Evolutionary conservation across 768 basidiomycete species (phyloP), one percentile per base, ranked within the genome.

Genomic region (Collybia sp.): DNA sequence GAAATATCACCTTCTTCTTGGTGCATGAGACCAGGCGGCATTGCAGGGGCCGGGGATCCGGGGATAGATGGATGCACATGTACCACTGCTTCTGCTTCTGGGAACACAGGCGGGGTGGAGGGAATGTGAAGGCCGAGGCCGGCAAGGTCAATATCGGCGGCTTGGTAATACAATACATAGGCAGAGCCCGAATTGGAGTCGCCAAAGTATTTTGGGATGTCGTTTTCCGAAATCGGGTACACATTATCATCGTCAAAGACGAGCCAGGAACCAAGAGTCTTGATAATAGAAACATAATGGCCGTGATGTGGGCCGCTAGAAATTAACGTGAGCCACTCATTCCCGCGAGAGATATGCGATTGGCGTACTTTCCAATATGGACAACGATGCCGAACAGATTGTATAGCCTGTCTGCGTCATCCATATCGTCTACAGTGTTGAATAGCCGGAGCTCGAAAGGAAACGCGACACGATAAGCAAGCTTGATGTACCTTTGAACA

Each of bases 141-240:
- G n/a, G 69, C 61, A 31, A 77, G 70, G 59, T 95, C 85, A 46
- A 98, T 75, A 63, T 97, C 93, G 30, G 77, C 83, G 18, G 93
- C 93, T 65, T 97, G 93, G 65, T 98, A 99, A 68, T 95, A 98
- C 32, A 99, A 75, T 18, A 98, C 93, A 63, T 99, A 99, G 15
- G 95, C 96, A 36, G 88, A 84, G 31, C 94, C 94, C 1, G 83
- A 72, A 55, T 80, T 78, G 11, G 77, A 87, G 60, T 98, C 96
- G 51, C 96, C 96, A 64, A 93, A 99, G 66, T 95, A 99, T 59
- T 85, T 87, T 42, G 83, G 77, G 49, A 99, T 94, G 51, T 98
- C 95, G 41, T 70, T 72, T 64, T 98, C 95, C 54, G 86, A 80
- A 58, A 99, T 85, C 1, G 85, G 70, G 38, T 85, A 87, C 43